Base-by-base conservation (phyloP, 1,139 yeast species). In the Lodderomyces parapsilosis region DNA sequence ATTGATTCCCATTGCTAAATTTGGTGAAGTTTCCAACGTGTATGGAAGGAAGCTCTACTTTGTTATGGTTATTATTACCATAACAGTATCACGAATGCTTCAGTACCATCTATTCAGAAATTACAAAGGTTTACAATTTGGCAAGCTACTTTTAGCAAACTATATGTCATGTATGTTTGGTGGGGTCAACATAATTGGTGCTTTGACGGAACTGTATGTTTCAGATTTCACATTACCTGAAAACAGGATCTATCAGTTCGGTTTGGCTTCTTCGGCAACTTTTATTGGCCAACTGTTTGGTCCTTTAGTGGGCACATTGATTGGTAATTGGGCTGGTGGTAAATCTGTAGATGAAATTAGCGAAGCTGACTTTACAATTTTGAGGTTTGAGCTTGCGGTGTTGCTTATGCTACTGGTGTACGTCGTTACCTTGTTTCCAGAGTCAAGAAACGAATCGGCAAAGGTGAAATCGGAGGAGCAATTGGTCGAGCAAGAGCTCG, bases 201-300 rank as follows among this genome's bases (percentile, higher is more conserved):
- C 82, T 18, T 58, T 84, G 24, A 60, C 75, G 15, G 76, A 76
- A 47, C 73, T 86, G 37, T 86, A 84, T 54, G 68, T 83, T 20
- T 69, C 85, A 3, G 94, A 86, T 59, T 17, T 42, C 14, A 75
- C 82, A 40, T 79, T 77, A 14, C 69, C 82, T 1, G 68, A 66
- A 33, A 69, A 72, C 40, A 61, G 91, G 45, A 76, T 80, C 20
- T 74, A 74, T 42, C 66, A 71, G 4, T 63, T 86, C 48, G 88
- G 89, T 1, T 60, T 76, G 32, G 63, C 75, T 17, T 70, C 75
- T 46, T 85, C 89, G 0, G 64, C 77, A 24, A 56, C 83, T 44
- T 82, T 71, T 51, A 63, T 73, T 3, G 91, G 90, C 0, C 55
- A 80, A 48, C 81, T 85, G 0, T 11, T 76, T 14, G 93, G 91